Evolutionary conservation across 108 stramenopile genomes (phyloP).

Genomic region (Mediolabrus comicus): DNA sequence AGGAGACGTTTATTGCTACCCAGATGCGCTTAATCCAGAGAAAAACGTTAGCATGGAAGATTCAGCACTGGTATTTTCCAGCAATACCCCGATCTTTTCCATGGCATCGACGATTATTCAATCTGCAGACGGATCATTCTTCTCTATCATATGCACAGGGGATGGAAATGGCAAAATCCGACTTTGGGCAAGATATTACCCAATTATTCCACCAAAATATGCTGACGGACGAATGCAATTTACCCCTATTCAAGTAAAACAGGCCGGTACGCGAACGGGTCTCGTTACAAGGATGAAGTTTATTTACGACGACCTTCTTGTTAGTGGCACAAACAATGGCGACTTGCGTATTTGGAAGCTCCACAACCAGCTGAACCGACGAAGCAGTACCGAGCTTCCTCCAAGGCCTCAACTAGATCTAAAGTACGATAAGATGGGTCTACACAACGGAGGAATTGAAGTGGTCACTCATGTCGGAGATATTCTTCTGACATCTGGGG

Average conservation of each 20-base stretch:
- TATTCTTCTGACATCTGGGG: conserved; percentile 39
- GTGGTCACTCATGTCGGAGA: conserved; percentile 23
- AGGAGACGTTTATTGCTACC: conserved; percentile 24
- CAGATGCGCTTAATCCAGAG: conserved; percentile 20
- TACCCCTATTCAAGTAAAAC: not conserved
- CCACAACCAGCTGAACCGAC: not conserved
- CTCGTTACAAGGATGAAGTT: conserved; percentile 31
- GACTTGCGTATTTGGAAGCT: conserved; percentile 32
- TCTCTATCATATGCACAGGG: conserved; percentile 22
- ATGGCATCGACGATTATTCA: conserved; percentile 25
- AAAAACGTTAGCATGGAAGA: conserved; percentile 15
- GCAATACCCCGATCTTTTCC: conserved; percentile 23
- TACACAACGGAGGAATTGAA: conserved; percentile 33
- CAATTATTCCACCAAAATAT: too few relatives aligned
- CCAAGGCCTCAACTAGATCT: conserved; percentile 19
- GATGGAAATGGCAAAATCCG: conserved; percentile 29
- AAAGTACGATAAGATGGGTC: conserved; percentile 16
- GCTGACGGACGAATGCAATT: not conserved
- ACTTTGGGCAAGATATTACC: conserved; percentile 16
- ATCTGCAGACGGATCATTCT: not conserved
- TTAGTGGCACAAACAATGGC: conserved; percentile 37
- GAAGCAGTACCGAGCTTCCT: conserved; percentile 7
- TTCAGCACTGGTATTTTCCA: conserved; percentile 24
- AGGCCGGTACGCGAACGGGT: conserved; percentile 14
- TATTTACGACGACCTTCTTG: conserved; percentile 17